These are phyloP conservation scores for Coemansia sp. DNA, from an alignment of 192 early-diverging fungal genomes.

Conservation along the genomic window DNA sequence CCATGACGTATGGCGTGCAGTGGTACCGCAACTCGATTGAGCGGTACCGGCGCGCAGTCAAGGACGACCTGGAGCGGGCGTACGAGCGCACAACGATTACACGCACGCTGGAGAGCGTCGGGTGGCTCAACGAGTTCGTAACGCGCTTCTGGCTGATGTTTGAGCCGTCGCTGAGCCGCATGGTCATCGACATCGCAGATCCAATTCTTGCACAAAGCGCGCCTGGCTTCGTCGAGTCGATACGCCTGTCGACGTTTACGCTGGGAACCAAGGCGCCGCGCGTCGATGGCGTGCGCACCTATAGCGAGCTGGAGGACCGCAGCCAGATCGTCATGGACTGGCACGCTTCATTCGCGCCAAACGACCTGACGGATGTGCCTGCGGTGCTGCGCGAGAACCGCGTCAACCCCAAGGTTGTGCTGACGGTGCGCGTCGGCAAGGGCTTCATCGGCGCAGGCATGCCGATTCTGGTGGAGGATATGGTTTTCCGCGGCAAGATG, in stretches of 20 bases:
- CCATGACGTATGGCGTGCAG: conserved; percentile 55
- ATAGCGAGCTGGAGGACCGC: conserved; percentile 66
- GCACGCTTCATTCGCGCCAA: conserved; percentile 81
- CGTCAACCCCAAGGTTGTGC: conserved; percentile 84
- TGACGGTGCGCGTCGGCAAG: conserved; percentile 83
- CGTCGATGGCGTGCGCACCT: conserved; percentile 69
- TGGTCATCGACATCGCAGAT: conserved; percentile 71
- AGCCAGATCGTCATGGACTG: conserved; percentile 88
- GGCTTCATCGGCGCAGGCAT: conserved; percentile 82
- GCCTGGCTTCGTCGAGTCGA: conserved; percentile 78
- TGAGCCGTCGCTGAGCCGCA: conserved; percentile 79
- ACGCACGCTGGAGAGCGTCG: conserved; percentile 63
- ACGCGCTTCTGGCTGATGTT: conserved; percentile 86
- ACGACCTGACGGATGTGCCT: conserved; percentile 74
- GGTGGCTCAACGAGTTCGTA: conserved; percentile 91
- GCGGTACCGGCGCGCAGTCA: conserved; percentile 65
- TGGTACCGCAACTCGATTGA: conserved; percentile 74
- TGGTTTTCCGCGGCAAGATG: conserved; percentile 78
- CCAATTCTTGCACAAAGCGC: conserved; percentile 70
- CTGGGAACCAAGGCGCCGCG: conserved; percentile 74
- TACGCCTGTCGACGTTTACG: conserved; percentile 72
- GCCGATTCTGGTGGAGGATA: conserved; percentile 81
- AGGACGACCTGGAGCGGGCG: conserved; percentile 70
- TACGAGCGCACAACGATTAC: conserved; percentile 55
- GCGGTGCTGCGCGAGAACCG: conserved; percentile 64